Evolutionary conservation across 1,139 yeast genomes (phyloP).

Genomic region (Blastobotrys proliferans): DNA sequence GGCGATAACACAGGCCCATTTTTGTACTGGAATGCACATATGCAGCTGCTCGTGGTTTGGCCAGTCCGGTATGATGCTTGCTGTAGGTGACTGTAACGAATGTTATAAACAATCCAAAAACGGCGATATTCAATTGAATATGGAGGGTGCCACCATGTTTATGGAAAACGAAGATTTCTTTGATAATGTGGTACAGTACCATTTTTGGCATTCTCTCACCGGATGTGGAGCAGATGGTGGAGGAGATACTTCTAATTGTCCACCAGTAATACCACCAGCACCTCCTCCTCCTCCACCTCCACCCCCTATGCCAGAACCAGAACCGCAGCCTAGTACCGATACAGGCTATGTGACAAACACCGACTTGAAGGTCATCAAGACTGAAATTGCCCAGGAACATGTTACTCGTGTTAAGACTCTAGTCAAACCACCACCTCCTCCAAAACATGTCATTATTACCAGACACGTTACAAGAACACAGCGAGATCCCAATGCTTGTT

Average conservation of each 20-base stretch:
- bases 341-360: conserved; percentile 4
- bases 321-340: background rate
- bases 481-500: conserved; percentile 10
- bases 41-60: conserved; percentile 9
- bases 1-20: conserved; percentile 18
- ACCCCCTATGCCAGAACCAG: background rate
- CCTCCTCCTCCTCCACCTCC: conserved; percentile 2
- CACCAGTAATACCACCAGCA: conserved; percentile 3
- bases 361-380: background rate
- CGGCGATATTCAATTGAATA: conserved; percentile 20
- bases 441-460: conserved; percentile 4
- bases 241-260: too few species aligned
- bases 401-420: conserved; percentile 1
- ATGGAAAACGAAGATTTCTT: conserved; percentile 19
- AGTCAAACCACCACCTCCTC: conserved; percentile 2
- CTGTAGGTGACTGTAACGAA: conserved; percentile 22
- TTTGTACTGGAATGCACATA: conserved; percentile 14
- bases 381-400: conserved; percentile 2
- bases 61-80: conserved; percentile 4
- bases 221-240: conserved; percentile 7
- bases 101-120: conserved; percentile 21
- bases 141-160: conserved; percentile 23
- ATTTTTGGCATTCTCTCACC: conserved; percentile 5
- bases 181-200: conserved; percentile 23
- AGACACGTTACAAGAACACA: conserved; percentile 1